Evolutionary conservation across 2,329 filamentous ascomycete species (phyloP).

Genomic region (Fusarium papillatum): DNA sequence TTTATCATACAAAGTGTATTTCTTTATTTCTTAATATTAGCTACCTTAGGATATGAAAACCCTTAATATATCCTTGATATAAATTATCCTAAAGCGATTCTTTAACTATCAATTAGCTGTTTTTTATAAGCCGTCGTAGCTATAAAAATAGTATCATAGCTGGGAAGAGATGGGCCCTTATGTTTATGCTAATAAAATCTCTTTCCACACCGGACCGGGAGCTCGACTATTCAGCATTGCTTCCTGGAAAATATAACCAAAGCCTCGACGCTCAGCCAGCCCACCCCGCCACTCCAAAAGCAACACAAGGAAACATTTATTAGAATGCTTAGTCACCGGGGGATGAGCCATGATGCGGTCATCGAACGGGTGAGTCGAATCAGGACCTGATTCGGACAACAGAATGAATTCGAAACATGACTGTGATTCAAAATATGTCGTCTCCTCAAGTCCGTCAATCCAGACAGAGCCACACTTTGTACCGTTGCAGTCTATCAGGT

Average conservation of each 20-base stretch:
- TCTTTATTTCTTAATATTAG: no score
- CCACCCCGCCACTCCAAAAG: constrained; percentile 19
- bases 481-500: background rate
- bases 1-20: no score
- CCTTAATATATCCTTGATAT: no score
- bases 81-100: no score
- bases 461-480: background rate
- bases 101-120: no score
- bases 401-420: constrained; percentile 11
- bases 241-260: background rate
- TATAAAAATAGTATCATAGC: background rate
- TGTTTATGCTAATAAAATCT: background rate
- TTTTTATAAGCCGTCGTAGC: no score
- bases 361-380: no score
- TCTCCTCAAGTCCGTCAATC: constrained; percentile 22
- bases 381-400: background rate
- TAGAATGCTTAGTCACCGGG: no score
- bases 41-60: no score
- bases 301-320: background rate
- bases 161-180: background rate
- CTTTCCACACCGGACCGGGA: constrained; percentile 6
- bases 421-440: background rate
- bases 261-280: constrained; percentile 22
- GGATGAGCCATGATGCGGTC: no score
- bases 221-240: background rate